A percentile compares a stretch with the other conserved stretches of the same genome.
Evolutionary conservation across 2,329 filamentous ascomycete species (phyloP).

Genomic region (Aureobasidium lini): DNA sequence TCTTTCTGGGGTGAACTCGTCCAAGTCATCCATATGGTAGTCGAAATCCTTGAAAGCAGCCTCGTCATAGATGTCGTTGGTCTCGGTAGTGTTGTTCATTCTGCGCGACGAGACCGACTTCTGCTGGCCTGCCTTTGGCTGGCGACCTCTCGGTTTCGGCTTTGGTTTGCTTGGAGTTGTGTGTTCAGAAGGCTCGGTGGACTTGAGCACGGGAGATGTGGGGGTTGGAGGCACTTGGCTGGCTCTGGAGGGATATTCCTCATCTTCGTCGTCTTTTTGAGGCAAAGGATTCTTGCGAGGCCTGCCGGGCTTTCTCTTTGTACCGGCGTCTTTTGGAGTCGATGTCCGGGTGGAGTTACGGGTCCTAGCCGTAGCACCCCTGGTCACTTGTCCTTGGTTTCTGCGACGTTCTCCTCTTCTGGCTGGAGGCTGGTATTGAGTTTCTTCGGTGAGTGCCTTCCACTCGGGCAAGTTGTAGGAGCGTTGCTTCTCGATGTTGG

Average conservation of each 20-base stretch:
- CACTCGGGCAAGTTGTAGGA: constrained; percentile 96
- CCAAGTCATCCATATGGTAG: constrained; percentile 73
- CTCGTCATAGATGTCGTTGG: constrained; percentile 75
- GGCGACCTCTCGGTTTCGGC: constrained; percentile 29
- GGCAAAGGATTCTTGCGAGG: constrained; percentile 33
- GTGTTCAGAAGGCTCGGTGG: constrained; percentile 38
- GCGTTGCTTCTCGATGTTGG: constrained; percentile 92
- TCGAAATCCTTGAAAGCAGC: constrained; percentile 85
- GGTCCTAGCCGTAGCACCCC: constrained; percentile 27
- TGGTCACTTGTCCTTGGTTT: constrained; percentile 42
- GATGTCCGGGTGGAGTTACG: constrained; percentile 17
- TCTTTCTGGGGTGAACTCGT: constrained; percentile 82
- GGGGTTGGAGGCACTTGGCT: constrained; percentile 33
- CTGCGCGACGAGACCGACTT: constrained; percentile 77
- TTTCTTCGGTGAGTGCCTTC: constrained; percentile 87
- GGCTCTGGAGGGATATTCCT: not conserved
- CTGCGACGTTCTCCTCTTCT: constrained; percentile 73
- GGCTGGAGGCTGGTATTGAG: constrained; percentile 90
- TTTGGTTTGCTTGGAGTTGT: constrained; percentile 33
- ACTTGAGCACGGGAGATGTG: constrained; percentile 39
- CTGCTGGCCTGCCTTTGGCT: constrained; percentile 53
- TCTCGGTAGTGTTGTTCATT: constrained; percentile 75
- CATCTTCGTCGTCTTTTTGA: constrained; percentile 17
- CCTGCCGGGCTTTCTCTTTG: constrained; percentile 45
- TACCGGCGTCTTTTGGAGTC: constrained; percentile 23